Conservation (phyloP, 805 yeast species). For the Cyberlindnera japonica region DNA sequence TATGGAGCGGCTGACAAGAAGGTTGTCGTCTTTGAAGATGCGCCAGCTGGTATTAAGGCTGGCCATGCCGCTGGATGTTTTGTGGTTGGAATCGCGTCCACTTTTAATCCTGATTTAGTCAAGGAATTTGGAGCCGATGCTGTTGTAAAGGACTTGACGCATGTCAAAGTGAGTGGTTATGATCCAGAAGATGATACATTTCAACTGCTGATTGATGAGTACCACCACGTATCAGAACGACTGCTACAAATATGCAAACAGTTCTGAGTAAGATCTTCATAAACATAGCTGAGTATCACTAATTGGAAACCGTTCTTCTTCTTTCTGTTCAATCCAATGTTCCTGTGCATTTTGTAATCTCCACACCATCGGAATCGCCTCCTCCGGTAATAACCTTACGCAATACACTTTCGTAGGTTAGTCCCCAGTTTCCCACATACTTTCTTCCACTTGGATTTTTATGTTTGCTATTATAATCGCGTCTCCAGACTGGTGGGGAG, state of each 20-base stretch:
- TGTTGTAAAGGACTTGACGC: slow-evolving; percentile 67
- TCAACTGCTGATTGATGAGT: slow-evolving; percentile 35
- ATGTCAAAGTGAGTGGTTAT: slow-evolving; percentile 57
- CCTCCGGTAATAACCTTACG: slow-evolving; percentile 11
- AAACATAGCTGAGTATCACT: no score
- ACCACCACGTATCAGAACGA: slow-evolving; percentile 21
- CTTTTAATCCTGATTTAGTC: slow-evolving; percentile 64
- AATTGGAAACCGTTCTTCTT: no score
- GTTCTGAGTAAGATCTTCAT: background rate
- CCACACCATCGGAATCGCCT: slow-evolving; percentile 12
- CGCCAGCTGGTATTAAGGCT: slow-evolving; percentile 83
- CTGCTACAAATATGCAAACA: slow-evolving; percentile 8
- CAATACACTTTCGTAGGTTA: slow-evolving; percentile 35
- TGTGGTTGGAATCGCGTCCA: slow-evolving; percentile 80
- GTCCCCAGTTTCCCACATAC: slow-evolving; percentile 39
- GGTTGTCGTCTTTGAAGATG: slow-evolving; percentile 79
- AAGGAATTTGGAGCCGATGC: slow-evolving; percentile 73
- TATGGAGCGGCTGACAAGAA: slow-evolving; percentile 32
- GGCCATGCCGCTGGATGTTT: slow-evolving; percentile 82
- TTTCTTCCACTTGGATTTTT: slow-evolving; percentile 30
- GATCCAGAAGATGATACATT: slow-evolving; percentile 36
- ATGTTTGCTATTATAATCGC: slow-evolving; percentile 26
- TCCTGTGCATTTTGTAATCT: slow-evolving; percentile 20
- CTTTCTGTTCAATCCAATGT: no score
- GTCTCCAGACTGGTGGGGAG: slow-evolving; percentile 35